phyloP scores from a whole-genome alignment of 75 land plant genomes.

The Sequoiadendron giganteum region DNA sequence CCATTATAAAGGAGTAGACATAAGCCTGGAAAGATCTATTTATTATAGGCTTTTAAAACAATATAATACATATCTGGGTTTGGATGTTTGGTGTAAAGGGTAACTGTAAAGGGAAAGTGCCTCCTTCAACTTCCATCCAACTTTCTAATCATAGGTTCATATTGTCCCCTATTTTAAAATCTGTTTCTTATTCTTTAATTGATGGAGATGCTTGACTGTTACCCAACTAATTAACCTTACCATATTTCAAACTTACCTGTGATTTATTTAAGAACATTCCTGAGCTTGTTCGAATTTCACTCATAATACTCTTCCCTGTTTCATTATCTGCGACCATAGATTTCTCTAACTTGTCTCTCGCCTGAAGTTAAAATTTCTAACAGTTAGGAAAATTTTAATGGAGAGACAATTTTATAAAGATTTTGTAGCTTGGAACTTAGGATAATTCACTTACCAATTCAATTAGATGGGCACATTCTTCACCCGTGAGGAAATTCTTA shows the following conservation, averaged over 20 bases:
- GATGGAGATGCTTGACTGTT: background rate
- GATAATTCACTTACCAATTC: constrained; percentile 22
- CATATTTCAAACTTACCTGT: constrained; percentile 3
- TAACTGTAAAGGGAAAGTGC: too few species aligned
- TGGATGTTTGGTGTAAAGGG: too few species aligned
- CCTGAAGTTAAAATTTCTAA: constrained; percentile 2
- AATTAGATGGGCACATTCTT: constrained; percentile 62
- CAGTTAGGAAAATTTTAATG: background rate
- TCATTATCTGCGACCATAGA: constrained; percentile 54
- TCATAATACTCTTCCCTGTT: constrained; percentile 38
- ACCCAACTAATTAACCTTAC: background rate
- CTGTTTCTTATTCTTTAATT: background rate
- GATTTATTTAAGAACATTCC: constrained; percentile 43
- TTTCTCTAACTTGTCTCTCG: constrained; percentile 27
- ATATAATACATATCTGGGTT: too few species aligned
- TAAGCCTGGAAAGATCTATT: too few species aligned
- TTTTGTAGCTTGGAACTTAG: background rate
- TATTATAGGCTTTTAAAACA: too few species aligned
- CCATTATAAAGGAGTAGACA: too few species aligned
- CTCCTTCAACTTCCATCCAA: too few species aligned
- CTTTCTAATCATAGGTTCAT: background rate
- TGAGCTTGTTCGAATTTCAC: constrained; percentile 46
- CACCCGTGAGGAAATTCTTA: constrained; percentile 46
- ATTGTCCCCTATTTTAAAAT: too few species aligned
- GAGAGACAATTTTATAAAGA: background rate